Conservation (phyloP, 2,329 filamentous ascomycete species). For the Akanthomyces uredinophilus region DNA sequence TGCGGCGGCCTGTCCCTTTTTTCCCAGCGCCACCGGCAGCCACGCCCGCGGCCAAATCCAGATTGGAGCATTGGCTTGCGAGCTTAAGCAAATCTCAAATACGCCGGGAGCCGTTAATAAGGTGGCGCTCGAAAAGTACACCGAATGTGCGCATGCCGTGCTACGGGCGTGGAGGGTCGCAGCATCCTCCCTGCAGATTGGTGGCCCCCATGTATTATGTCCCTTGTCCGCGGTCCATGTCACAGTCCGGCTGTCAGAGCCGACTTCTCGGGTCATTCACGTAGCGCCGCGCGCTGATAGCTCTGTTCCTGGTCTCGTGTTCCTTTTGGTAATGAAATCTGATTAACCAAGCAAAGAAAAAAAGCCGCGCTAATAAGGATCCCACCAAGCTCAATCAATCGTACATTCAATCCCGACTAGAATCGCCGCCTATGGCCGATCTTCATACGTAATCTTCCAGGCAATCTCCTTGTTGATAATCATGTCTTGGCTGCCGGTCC, state of each 20-base stretch:
- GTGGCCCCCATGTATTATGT: too few relatives aligned
- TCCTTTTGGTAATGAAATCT: background rate
- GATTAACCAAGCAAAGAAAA: background rate
- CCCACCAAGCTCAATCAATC: background rate
- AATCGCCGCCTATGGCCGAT: background rate
- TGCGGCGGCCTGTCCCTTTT: background rate
- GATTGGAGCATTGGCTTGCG: background rate
- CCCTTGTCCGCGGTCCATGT: background rate
- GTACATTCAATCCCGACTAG: background rate
- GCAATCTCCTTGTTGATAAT: constrained; percentile 19
- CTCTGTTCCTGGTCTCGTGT: background rate
- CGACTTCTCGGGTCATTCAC: too few relatives aligned
- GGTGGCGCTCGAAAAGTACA: too few relatives aligned
- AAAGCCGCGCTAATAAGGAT: background rate
- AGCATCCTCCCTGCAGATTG: too few relatives aligned
- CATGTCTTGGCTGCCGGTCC: constrained; percentile 19
- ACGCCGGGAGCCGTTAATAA: too few relatives aligned
- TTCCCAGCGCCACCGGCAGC: background rate
- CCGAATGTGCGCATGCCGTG: too few relatives aligned
- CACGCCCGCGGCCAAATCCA: background rate
- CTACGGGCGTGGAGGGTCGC: too few relatives aligned
- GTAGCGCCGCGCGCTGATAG: background rate
- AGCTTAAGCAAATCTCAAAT: too few relatives aligned
- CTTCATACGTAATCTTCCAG: constrained; percentile 17
- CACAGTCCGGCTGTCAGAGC: background rate